phyloP scores from a whole-genome alignment of 139 green algal genomes.

The Coelastrella sp. region DNA sequence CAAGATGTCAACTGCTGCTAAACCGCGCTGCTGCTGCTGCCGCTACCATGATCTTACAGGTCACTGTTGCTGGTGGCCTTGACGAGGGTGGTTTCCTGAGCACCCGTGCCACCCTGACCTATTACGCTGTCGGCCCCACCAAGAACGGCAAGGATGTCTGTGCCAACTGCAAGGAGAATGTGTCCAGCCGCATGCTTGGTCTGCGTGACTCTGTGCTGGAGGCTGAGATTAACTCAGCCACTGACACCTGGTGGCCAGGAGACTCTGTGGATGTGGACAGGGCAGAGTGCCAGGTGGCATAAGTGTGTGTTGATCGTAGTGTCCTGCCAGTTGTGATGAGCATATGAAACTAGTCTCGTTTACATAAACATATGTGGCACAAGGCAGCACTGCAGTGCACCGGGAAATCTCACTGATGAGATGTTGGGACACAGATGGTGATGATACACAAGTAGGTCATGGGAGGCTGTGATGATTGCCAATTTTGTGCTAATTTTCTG shows the following conservation, averaged over 20 bases:
- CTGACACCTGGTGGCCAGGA: slow-evolving; percentile 23
- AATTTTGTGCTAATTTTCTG: no score
- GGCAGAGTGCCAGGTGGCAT: background rate
- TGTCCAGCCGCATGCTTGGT: background rate
- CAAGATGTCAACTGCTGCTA: no score
- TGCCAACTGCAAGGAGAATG: slow-evolving; percentile 28
- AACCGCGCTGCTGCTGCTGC: no score
- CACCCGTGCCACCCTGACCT: background rate
- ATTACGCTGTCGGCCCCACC: background rate
- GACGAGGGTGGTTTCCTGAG: background rate
- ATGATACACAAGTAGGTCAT: no score
- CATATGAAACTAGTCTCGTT: no score
- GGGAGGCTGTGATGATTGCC: no score
- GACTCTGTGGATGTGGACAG: slow-evolving; percentile 10
- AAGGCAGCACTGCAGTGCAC: no score
- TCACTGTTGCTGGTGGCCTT: background rate
- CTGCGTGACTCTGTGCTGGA: background rate
- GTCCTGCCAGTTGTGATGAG: no score
- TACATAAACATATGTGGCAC: no score
- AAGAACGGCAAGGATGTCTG: background rate
- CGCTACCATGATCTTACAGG: background rate
- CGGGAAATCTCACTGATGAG: no score
- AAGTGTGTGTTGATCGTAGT: no score
- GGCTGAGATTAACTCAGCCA: background rate
- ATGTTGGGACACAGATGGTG: no score